Evolutionary conservation across 192 early-diverging fungal species (phyloP), one percentile per base, ranked within the genome.

Genomic region (Coemansia sp.): DNA sequence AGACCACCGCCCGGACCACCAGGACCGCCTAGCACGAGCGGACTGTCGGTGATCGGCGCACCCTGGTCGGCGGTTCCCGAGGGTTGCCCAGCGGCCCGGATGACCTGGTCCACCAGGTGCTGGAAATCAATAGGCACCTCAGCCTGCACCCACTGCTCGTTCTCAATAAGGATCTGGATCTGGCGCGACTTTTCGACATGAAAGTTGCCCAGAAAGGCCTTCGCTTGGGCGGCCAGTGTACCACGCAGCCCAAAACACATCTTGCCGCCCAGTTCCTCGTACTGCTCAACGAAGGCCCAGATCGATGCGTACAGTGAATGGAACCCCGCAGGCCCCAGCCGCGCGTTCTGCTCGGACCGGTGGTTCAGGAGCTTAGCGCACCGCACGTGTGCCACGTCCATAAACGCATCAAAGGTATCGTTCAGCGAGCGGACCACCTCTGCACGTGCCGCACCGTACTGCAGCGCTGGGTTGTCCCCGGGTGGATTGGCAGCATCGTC

Each of bases 111-210:
- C 7, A 89, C 88, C 40, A 95, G 90, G 15, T 84, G 69, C 67
- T 99, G 97, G 55, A 95, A 99, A 59, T 97, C 95, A 57, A 88
- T 82, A 0, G 95, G 94, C n/a, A 99, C 91, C 57, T 92, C 92
- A 11, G 91, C 87, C 65, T 92, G 92, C 23, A 84, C 81, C 97
- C 97, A 99, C 77, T 96, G 93, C 69, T 99, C 97, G 70, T 92
- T 96, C 63, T 98, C 97, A 55, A 99, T 87, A 13, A 97, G 79
- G 19, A 91, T 73, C 13, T 88, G 85, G 20, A 93, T 82, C 71
- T 98, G 94, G 37, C 91, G 94, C 36, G 85, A 82, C 59, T 91
- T 92, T 67, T 96, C 94, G 57, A 92, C 91, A 57, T 99, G 97
- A 61, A 99, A 99, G 72, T 96, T 89, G 47, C 78, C 84, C 19